Base-by-base conservation (phyloP, 495 filamentous ascomycete species). In the Hypoxylon cercidicola region DNA sequence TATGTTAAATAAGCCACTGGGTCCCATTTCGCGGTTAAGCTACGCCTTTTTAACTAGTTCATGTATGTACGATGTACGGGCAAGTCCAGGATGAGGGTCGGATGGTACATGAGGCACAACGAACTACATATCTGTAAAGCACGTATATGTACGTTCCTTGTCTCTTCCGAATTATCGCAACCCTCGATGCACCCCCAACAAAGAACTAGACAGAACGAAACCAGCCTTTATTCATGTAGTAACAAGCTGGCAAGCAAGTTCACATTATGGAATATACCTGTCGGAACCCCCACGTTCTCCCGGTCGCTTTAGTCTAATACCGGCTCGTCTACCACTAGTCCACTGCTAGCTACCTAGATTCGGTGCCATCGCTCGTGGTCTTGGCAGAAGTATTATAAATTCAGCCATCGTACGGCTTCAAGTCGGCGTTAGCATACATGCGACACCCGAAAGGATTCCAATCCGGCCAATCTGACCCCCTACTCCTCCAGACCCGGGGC, bases 381-480 rank as follows among this genome's bases (percentile, higher is more conserved):
- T 54, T 54, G 49, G 34, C 49, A 43, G 41, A 43, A 39, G 28
- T 55, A 54, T 48, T 48, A 51, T 55, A 59, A 55, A 59, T 66
- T 66, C 55, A 51, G 41, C 30, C 43, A 12, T 65, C n/a, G 13
- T 16, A 48, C 9, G 30, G 30, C 37, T 55, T 55, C 28, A 30
- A 30, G 20, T 23, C 23, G 48, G 50, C 37, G 35, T 48, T 60
- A 60, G 12, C 34, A 41, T 23, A 34, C 21, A 47, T 11, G 40
- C 44, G 50, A 25, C 34, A 28, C 54, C 37, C 41, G 25, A 16
- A 65, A 60, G 49, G 49, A 60, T 55, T 41, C n/a, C 37, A 51
- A 44, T 3, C 44, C 23, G 13, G 12, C 35, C 35, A 16, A 20
- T n/a, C 25, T 32, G 21, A 34, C 39, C 16, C 28, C n/a, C 13